Evolutionary conservation across 768 basidiomycete genomes (phyloP), one percentile per base, ranked within the genome.

Genomic region (Ephemerocybe angulata): DNA sequence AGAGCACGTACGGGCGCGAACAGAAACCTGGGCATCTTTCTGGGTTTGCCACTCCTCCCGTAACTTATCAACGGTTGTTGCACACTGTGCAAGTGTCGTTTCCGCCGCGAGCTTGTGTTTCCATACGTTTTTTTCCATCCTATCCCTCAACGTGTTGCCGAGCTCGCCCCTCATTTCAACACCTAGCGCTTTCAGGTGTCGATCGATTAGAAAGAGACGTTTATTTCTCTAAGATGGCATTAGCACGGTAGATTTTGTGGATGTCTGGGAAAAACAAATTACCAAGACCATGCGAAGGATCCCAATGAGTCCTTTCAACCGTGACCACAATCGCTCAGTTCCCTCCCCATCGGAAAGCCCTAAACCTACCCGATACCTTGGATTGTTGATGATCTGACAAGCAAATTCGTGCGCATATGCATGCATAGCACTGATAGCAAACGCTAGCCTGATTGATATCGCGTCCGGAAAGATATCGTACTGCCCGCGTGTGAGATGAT

Each of bases 331-430:
- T 15, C 66, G 43, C 50, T 76, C 72, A 1, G 66, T 59, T 1
- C 70, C 70, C 51, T 76, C 72, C 7, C 69, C 67, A 54, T 76
- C 70, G 0, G 67, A 63, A 3, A 74, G 44, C 0, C 74, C 72
- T 33, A 71, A 51, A 8, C 70, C 70, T 11, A 30, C 11, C 8
- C 56, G 29, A 21, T 71, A 50, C 8, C 69, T 58, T 1, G 68
- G 73, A 38, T 72, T 70, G 48, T 72, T 73, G 0, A 65, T 31
- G 1, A 76, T 44, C 53, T 54, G 53, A 24, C 53, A 54, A 7
- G 41, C 5, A 38, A 38, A 53, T 44, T 53, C 40, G 29, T 53
- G 52, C 12, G 41, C 42, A 27, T 54, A 47, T 0, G 69, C 70
- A 58, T 74, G 72, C 67, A 74, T 70, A 1, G 65, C 70, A 5